Base-by-base conservation (phyloP, 2,329 filamentous ascomycete genomes). In the Colletotrichum sublineola region DNA sequence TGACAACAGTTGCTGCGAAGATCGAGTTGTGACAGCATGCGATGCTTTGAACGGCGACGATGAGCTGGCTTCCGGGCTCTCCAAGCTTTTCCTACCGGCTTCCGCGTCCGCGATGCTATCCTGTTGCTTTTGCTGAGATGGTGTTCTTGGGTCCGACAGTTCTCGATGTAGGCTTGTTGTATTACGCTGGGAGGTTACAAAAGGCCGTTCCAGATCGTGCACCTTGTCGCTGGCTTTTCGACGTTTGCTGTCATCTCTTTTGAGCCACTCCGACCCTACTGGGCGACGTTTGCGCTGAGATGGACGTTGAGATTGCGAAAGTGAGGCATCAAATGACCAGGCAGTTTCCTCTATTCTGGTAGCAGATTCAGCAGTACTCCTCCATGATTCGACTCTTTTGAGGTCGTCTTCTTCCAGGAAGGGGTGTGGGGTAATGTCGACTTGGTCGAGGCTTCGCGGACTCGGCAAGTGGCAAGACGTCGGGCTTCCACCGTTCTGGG, bases 401-500 rank as follows among this genome's bases (percentile, higher is more conserved):
- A 83, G 61, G 36, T 81, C 80, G n/a, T 79, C 77, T 5, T 77
- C 74, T 53, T 79, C 77, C 6, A 82, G 70, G 33, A 76, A 82
- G 1, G 77, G 78, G 66, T 81, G 79, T 6, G 72, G 33, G 46
- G 77, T 76, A 14, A 73, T 73, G 29, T 76, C 73, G 48, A 75
- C 77, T 74, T 82, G 81, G 75, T 82, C 81, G 67, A 83, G 78
- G 71, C 82, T 83, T 71, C 82, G 79, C 4, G 82, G 82, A 61
- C 82, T 83, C 3, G 84, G 84, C 12, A 86, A 77, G 71, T 85
- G 82, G 68, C 82, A 85, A 31, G 64, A 65, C 6, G 61, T 62
- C 18, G 61, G 56, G 20, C 63, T 60, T n/a, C 64, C 63, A 18
- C 46, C 36, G 11, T 63, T 24, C 18, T 20, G 33, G 3, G 53